These are phyloP conservation scores for Teunomyces lycoperdinae DNA, from an alignment of 805 yeast genomes.

Conservation along the genomic window DNA sequence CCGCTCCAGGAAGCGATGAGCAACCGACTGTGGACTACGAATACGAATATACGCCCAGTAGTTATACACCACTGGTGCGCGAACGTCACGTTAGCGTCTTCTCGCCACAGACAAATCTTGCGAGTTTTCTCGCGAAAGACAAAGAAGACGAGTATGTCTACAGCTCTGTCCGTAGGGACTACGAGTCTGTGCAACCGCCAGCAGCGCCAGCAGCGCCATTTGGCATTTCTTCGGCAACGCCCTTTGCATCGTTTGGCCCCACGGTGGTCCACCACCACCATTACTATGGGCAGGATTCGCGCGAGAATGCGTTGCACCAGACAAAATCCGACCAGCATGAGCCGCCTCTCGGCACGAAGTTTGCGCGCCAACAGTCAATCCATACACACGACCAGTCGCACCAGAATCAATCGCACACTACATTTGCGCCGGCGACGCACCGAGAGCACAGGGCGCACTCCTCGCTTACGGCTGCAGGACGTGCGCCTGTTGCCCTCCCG, in stretches of 20 bases:
- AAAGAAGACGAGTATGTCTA: slow-evolving; percentile 10
- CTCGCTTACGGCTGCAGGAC: background rate
- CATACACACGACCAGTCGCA: too few species aligned
- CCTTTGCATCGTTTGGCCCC: slow-evolving; percentile 12
- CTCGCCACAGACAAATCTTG: slow-evolving; percentile 7
- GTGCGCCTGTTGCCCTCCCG: slow-evolving; percentile 35
- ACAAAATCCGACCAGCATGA: too few species aligned
- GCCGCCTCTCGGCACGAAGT: too few species aligned
- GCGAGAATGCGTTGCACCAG: background rate
- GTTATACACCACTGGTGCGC: background rate
- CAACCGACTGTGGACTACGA: slow-evolving; percentile 9
- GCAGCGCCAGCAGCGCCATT: background rate
- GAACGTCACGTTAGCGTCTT: slow-evolving; percentile 14
- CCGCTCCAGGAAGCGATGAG: slow-evolving; percentile 21
- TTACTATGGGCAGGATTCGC: slow-evolving; percentile 25
- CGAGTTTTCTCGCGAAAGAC: slow-evolving; percentile 8
- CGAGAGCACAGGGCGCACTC: background rate
- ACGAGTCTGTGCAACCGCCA: background rate
- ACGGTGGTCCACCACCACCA: slow-evolving; percentile 44
- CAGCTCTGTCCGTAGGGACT: slow-evolving; percentile 10
- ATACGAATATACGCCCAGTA: background rate
- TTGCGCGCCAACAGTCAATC: too few species aligned
- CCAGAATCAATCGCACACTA: too few species aligned
- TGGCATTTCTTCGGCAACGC: background rate
- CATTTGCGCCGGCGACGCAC: background rate